Base-by-base conservation (phyloP, 73 alveolate genomes). In the Effrenium voratum region DNA sequence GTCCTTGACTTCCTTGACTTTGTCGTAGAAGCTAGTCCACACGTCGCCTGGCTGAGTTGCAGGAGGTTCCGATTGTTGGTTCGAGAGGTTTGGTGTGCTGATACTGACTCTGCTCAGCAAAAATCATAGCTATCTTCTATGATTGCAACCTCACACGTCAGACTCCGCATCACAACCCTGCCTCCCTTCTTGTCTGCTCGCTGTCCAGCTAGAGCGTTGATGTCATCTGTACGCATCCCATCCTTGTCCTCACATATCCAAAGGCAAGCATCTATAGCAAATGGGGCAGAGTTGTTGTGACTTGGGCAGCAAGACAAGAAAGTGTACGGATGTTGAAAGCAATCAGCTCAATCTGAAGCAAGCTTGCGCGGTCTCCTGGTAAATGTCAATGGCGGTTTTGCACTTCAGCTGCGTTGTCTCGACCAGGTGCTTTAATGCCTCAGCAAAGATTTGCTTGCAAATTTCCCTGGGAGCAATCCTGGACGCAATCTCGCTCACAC, bases 171-270 rank as follows among this genome's bases (percentile, higher is more conserved):
- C n/a, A n/a, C 49, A 40, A 28, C 43, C 28, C 16, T 41, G 57
- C 98, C 98, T 70, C 79, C 79, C 45, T 91, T 91, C 98, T 91
- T 91, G 98, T 91, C 98, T 43, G 90, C 88, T 36, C 98, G 98
- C 49, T 91, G 98, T n/a, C 98, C 98, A n/a, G 98, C 98, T 52
- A 91, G 60, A 59, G 98, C 98, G 36, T 91, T 68, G 88, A 91
- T 91, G 88, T 91, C 98, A 36, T 91, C 98, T 32, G 98, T 72
- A 45, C 98, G 98, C 98, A 91, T 91, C 63, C 98, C 98, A 47
- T 91, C 98, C 60, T 91, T 91, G 30, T 91, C 98, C 98, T 91
- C 90, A 45, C 5, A 34, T 8, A 32, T 30, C 75, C 5, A 24
- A n/a, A 46, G 36, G 22, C 47, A 46, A 0, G 36, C 46, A 72